Percentiles rank a stretch among this genome's conserved stretches.
These are phyloP conservation scores for Stephania yunnanensis DNA, from an alignment of 164 flowering plant species.

Conservation along the genomic window DNA sequence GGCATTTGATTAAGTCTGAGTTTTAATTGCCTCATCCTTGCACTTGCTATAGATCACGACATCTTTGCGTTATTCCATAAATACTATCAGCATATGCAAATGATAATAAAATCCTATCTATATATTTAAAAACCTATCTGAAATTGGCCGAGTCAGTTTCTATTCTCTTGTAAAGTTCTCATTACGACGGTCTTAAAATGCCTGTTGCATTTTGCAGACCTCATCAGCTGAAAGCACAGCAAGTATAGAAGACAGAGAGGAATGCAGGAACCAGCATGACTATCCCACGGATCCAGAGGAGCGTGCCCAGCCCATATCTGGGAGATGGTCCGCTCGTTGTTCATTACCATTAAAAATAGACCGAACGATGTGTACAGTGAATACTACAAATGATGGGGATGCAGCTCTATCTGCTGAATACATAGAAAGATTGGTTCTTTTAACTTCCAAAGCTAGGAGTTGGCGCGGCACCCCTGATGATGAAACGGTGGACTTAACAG, in stretches of 20 bases:
- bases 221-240: conserved; percentile 19
- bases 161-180: not conserved
- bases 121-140: not conserved
- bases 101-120: no score
- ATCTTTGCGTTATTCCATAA: no score
- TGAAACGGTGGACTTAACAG: conserved; percentile 69
- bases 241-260: conserved; percentile 17
- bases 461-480: conserved; percentile 41
- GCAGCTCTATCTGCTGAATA: conserved; percentile 31
- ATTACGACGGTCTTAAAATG: no score
- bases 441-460: conserved; percentile 45
- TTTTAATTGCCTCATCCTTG: not conserved
- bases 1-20: no score
- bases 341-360: conserved; percentile 36
- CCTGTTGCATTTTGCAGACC: conserved; percentile 26
- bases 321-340: conserved; percentile 25
- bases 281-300: conserved; percentile 26
- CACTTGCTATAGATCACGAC: not conserved
- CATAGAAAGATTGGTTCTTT: conserved; percentile 43
- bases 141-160: not conserved
- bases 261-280: conserved; percentile 11
- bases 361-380: conserved; percentile 15
- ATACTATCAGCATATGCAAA: no score
- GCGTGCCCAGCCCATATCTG: conserved; percentile 20
- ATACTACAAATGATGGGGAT: conserved; percentile 18